Base-by-base conservation (phyloP, 2,329 filamentous ascomycete species). In the Dactylonectria macrodidyma region DNA sequence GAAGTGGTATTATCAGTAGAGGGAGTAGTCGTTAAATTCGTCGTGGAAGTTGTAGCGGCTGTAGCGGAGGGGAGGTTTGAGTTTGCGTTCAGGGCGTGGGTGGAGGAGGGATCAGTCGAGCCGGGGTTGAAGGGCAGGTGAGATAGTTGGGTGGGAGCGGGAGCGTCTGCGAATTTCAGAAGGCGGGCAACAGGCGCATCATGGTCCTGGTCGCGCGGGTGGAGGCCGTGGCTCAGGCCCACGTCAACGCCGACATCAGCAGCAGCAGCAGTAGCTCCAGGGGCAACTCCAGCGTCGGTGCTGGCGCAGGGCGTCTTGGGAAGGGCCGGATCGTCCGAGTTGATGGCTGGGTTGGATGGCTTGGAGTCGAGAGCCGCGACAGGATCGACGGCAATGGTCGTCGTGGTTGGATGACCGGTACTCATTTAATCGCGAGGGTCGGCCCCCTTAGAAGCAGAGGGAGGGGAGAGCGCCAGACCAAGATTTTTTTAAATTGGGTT, bases 91-190 rank as follows among this genome's bases (percentile, higher is more conserved):
- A 71, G 72, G 72, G 65, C 67, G 66, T 65, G 66, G 66, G 72
- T 73, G 72, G 65, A 71, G 75, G 59, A 67, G 73, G 67, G 67
- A 70, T 72, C 72, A 70, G 69, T 69, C 65, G 76, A 73, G 70
- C 74, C 73, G 69, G 75, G 76, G 75, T 71, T 75, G 71, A 71
- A 76, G 52, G 74, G 71, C 65, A 74, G 71, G 66, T 74, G 69
- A 62, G 76, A 69, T 61, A 73, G 65, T 62, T 77, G 70, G 70
- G 70, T 69, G 69, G 74, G 73, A 66, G 75, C 64, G 69, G 74
- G 75, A 66, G 75, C 65, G 69, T 76, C 75, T 75, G 76, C 72
- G 71, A 74, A 72, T 70, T 75, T 77, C 71, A 78, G 70, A 56
- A 71, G 71, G 67, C 70, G 67, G 74, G 65, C 68, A 51, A 71